Evolutionary conservation across 2,329 filamentous ascomycete species (phyloP).

Genomic region (Fusarium sp.): DNA sequence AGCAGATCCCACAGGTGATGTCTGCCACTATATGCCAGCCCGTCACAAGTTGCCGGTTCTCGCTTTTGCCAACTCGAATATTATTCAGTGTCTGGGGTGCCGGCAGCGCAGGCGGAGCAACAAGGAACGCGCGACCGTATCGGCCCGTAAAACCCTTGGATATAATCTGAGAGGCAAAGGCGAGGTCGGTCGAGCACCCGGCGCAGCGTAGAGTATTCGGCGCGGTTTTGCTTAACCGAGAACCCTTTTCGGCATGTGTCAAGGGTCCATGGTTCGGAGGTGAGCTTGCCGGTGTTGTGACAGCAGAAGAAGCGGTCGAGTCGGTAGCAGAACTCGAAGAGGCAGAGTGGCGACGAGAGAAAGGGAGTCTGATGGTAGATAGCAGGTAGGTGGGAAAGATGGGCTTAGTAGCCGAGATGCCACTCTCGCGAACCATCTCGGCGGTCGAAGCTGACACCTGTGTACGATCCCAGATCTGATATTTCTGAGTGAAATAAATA

Average conservation of each 20-base stretch:
- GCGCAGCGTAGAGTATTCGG: conserved; percentile 70
- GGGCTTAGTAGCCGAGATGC: conserved; percentile 56
- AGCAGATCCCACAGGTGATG: conserved; percentile 68
- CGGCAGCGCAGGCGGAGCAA: conserved; percentile 55
- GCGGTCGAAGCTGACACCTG: conserved; percentile 4
- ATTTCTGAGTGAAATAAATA: conserved; percentile 10
- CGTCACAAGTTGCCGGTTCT: conserved; percentile 70
- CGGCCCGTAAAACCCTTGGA: conserved; percentile 75
- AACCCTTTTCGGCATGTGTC: conserved; percentile 14
- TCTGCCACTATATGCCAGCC: conserved; percentile 74
- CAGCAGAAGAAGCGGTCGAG: conserved; percentile 43
- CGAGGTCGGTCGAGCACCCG: conserved; percentile 70
- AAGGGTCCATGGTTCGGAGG: conserved; percentile 35
- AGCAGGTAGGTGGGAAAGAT: conserved; percentile 65
- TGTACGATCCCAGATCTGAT: conserved; percentile 7
- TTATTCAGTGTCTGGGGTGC: conserved; percentile 60
- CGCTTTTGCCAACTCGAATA: conserved; percentile 64
- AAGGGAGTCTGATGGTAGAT: conserved; percentile 62
- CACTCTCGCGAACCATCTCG: conserved; percentile 51
- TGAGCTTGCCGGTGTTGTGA: conserved; percentile 46
- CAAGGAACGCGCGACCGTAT: conserved; percentile 72
- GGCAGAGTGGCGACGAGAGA: conserved; percentile 56
- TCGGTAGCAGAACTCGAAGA: conserved; percentile 49
- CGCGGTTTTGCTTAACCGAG: conserved; percentile 55
- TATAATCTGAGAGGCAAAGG: conserved; percentile 70